Evolutionary conservation across 306 rosid genomes (phyloP).

Genomic region (Vachellia collinsii): DNA sequence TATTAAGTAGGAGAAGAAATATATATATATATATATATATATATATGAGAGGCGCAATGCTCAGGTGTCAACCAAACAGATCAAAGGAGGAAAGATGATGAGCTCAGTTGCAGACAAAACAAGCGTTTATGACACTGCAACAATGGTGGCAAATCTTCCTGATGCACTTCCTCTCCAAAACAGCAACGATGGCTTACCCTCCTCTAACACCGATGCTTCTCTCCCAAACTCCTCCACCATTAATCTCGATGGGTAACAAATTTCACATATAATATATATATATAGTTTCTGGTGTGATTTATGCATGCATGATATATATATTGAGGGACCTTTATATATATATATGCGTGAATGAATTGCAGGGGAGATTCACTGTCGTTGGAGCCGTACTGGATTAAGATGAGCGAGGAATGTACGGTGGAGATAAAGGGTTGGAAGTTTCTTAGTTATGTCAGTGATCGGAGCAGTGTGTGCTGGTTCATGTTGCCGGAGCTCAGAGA

Average conservation of each 20-base stretch:
- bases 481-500: constrained; percentile 56
- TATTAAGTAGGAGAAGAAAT: too few relatives aligned
- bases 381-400: constrained; percentile 55
- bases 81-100: background rate
- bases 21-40: too few relatives aligned
- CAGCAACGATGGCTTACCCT: background rate
- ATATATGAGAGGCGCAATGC: background rate
- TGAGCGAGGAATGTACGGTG: constrained; percentile 58
- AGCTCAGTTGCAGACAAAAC: background rate
- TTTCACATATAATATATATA: background rate
- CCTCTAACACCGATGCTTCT: background rate
- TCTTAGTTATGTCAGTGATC: constrained; percentile 61
- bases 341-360: constrained; percentile 4
- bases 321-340: background rate
- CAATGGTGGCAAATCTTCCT: constrained; percentile 19
- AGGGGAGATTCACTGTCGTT: constrained; percentile 74
- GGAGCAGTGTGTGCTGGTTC: constrained; percentile 60
- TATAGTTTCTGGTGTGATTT: background rate
- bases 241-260: constrained; percentile 56
- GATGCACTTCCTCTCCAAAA: constrained; percentile 17
- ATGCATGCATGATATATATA: background rate
- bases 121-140: background rate
- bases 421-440: constrained; percentile 59
- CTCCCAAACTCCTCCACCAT: constrained; percentile 32
- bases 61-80: background rate